These are phyloP conservation scores for Chloranthus sessilifolius DNA, from an alignment of 164 flowering plant species.

Conservation along the genomic window DNA sequence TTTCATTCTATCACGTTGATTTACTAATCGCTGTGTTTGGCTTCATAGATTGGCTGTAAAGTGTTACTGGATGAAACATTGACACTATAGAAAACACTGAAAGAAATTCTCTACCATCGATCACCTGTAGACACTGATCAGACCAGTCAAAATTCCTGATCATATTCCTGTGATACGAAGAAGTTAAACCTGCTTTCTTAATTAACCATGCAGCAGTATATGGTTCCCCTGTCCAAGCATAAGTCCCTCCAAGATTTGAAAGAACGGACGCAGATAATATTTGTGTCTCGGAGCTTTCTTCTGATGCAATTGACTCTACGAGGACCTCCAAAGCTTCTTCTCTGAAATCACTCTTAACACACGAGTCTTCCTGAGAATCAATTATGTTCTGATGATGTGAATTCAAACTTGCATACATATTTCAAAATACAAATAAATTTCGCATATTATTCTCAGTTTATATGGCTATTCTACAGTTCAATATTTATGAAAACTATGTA, in stretches of 20 bases:
- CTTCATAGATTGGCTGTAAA: no score
- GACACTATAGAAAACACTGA: slow-evolving; percentile 1
- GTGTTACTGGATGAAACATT: no score
- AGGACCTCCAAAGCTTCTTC: slow-evolving; percentile 59
- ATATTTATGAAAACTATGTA: no score
- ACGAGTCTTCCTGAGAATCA: slow-evolving; percentile 53
- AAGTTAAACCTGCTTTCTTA: slow-evolving; percentile 54
- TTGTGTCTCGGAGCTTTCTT: slow-evolving; percentile 35
- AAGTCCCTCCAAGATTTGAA: slow-evolving; percentile 78
- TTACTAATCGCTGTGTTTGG: no score
- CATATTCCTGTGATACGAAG: slow-evolving; percentile 43
- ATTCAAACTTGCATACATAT: no score
- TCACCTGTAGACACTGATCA: slow-evolving; percentile 59
- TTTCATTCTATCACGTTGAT: no score
- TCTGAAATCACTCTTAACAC: slow-evolving; percentile 33
- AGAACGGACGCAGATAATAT: slow-evolving; percentile 50
- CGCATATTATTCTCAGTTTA: no score
- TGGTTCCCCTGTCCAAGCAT: slow-evolving; percentile 71
- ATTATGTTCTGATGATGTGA: no score
- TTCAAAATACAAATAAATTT: no score
- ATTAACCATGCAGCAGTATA: slow-evolving; percentile 71
- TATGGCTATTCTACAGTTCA: no score
- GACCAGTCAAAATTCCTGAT: slow-evolving; percentile 52
- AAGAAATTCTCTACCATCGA: not conserved
- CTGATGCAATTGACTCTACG: slow-evolving; percentile 40